These are phyloP conservation scores for Chionographis japonica DNA, from an alignment of 106 monocot species.

Conservation along the genomic window DNA sequence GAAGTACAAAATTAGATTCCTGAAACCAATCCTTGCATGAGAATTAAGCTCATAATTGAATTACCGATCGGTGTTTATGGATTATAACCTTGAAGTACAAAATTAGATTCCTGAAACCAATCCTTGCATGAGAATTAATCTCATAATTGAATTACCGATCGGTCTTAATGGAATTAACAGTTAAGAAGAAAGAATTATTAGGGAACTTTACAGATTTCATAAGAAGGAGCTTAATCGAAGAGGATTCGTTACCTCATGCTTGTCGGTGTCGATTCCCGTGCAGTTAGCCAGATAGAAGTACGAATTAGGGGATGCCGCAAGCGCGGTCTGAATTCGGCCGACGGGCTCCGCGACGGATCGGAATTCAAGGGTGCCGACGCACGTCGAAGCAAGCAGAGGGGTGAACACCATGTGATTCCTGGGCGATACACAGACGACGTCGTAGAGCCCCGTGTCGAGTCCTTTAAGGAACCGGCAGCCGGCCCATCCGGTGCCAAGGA, in stretches of 20 bases:
- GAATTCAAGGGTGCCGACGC: slow-evolving; percentile 69
- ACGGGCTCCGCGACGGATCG: slow-evolving; percentile 65
- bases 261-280: slow-evolving; percentile 26
- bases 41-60: too few relatives aligned
- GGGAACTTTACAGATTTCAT: too few relatives aligned
- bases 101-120: too few relatives aligned
- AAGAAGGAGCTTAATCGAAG: background rate
- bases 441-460: slow-evolving; percentile 45
- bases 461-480: slow-evolving; percentile 61
- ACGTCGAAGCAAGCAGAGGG: slow-evolving; percentile 63
- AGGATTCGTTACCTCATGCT: slow-evolving; percentile 28
- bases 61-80: too few relatives aligned
- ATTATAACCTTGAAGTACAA: background rate
- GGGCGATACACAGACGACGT: slow-evolving; percentile 64
- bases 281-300: slow-evolving; percentile 50
- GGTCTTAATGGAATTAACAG: too few relatives aligned
- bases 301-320: slow-evolving; percentile 26
- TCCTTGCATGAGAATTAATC: too few relatives aligned
- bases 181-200: too few relatives aligned
- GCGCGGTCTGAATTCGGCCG: slow-evolving; percentile 42
- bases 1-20: too few relatives aligned
- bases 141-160: too few relatives aligned
- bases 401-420: slow-evolving; percentile 85
- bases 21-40: too few relatives aligned
- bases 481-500: slow-evolving; percentile 69